A percentile compares a stretch with the other conserved stretches of the same genome.
These are phyloP conservation scores for Paraurostyla sp. DNA, from an alignment of 73 alveolate species.

Conservation along the genomic window DNA sequence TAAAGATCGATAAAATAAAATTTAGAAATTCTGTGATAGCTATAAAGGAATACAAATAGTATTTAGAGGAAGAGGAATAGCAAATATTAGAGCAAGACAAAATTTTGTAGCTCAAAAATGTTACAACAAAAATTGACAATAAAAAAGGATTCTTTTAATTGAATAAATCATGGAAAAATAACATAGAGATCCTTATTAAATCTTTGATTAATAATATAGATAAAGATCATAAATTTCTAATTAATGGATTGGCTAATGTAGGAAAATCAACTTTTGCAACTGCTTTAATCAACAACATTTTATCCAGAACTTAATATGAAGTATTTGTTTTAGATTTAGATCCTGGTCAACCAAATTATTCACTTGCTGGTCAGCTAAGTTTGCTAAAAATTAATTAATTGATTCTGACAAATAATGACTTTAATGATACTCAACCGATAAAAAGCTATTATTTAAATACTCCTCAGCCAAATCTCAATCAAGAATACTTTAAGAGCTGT, in stretches of 20 bases:
- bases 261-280: constrained; percentile 48
- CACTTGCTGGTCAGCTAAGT: constrained; percentile 20
- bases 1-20: background rate
- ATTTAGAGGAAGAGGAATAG: background rate
- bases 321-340: constrained; percentile 12
- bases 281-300: background rate
- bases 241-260: constrained; percentile 31
- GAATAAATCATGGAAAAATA: constrained; percentile 14
- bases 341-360: constrained; percentile 51
- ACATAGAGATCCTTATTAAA: background rate
- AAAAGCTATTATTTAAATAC: constrained; percentile 33
- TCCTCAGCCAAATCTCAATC: constrained; percentile 18
- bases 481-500: background rate
- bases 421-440: background rate
- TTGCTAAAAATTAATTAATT: background rate
- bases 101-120: background rate
- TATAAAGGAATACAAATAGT: constrained; percentile 30
- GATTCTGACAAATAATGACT: constrained; percentile 37
- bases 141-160: constrained; percentile 17
- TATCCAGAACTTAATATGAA: background rate
- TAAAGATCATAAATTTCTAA: background rate
- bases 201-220: background rate
- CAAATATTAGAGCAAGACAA: background rate
- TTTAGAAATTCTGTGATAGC: constrained; percentile 1
- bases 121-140: background rate